These are phyloP conservation scores for Paecilomyces fulvus DNA, from an alignment of 2,329 filamentous ascomycete genomes.

Conservation along the genomic window DNA sequence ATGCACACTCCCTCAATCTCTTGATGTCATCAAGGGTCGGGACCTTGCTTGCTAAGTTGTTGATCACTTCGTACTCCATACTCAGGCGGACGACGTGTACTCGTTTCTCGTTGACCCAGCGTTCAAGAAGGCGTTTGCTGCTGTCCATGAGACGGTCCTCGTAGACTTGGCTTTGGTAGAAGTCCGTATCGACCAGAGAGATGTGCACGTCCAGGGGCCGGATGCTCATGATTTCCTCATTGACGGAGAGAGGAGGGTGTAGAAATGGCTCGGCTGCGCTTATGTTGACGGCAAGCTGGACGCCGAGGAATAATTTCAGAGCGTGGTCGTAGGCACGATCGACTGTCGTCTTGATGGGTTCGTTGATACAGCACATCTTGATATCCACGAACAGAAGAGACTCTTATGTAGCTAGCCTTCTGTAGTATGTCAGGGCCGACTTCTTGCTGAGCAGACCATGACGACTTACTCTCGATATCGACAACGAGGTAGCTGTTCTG, in stretches of 20 bases:
- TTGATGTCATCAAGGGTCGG: not conserved
- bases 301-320: not conserved
- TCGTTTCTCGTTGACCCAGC: not conserved
- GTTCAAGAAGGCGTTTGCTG: not conserved
- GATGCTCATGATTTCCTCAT: not conserved
- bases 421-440: not conserved
- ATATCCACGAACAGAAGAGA: not conserved
- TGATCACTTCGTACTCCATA: not conserved
- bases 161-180: not conserved
- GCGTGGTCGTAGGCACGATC: not conserved
- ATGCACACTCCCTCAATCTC: not conserved
- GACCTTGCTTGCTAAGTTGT: not conserved
- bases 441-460: not conserved
- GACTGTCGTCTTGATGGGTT: not conserved
- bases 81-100: not conserved
- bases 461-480: not conserved
- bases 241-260: not conserved
- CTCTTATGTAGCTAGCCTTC: not conserved
- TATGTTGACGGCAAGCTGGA: not conserved
- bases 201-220: not conserved
- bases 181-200: not conserved
- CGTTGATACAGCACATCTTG: not conserved
- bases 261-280: not conserved
- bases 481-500: not conserved
- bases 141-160: not conserved